Evolutionary conservation across 495 filamentous ascomycete species (phyloP), one percentile per base, ranked within the genome.

Genomic region (Poronia punctata): DNA sequence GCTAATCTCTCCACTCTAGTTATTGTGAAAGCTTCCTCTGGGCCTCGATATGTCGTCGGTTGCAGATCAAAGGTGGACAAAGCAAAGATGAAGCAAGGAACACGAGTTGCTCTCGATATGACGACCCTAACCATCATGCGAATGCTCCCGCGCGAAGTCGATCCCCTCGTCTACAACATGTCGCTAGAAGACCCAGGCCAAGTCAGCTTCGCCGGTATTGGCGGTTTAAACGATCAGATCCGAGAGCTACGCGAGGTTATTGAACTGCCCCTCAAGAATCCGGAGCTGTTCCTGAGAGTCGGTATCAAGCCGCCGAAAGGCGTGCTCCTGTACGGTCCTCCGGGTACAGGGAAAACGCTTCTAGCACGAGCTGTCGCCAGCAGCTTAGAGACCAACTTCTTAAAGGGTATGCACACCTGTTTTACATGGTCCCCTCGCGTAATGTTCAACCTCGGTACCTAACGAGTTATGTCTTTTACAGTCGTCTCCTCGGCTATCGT

Each of bases 71-170:
- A 97, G 66, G 92, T 99, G 50, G 92, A 97, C 66, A 96, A 94
- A 63, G 66, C 72, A 38, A 95, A 95, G 71, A 72, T 99, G 52
- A 96, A 96, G 73, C 93, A 99, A 67, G 93, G 93, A 48, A 95
- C 89, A 3, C 88, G 93, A 52, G 93, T 99, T 44, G 92, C 93
- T 29, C 84, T 99, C 39, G 93, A 99, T 61, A 99, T 99, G 93
- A 99, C 93, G 25, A 99, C 93, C 11, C 82, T 99, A 46, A 99
- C 93, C 19, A 99, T 99, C 64, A 99, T 99, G 93, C 86, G 93
- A 44, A 99, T 99, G 93, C 69, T 99, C 27, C 93, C 93, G 27
- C 86, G 93, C 50, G 93, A 99, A 70, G 93, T 99, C 48, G 93
- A 99, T 59, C 93, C 93, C 12, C 68, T 97, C 49, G 93, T 99